phyloP scores from a whole-genome alignment of 1,284 basidiomycete species.

The Rhodofomes roseus region DNA sequence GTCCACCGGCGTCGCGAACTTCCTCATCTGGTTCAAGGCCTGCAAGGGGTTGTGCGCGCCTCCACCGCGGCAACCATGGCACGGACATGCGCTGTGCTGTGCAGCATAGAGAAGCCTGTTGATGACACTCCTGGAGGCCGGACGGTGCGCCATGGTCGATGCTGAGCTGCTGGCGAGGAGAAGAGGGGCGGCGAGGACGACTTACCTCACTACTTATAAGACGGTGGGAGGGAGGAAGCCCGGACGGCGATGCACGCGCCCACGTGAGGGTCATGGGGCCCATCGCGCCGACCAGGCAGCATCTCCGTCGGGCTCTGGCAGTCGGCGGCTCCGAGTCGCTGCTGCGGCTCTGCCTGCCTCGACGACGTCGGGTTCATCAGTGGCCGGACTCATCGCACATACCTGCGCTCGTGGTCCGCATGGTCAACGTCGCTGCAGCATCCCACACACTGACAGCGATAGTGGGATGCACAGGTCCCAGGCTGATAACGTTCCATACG shows the following conservation, averaged over 20 bases:
- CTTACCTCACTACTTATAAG: background rate
- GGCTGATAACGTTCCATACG: background rate
- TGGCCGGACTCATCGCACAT: background rate
- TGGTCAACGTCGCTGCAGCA: background rate
- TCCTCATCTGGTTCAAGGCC: conserved; percentile 60
- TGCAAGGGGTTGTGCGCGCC: conserved; percentile 39
- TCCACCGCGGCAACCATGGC: conserved; percentile 58
- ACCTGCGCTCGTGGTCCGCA: background rate
- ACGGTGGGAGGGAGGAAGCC: background rate
- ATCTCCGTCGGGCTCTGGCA: background rate
- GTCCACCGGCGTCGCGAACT: conserved; percentile 83
- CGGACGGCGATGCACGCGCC: conserved; percentile 2
- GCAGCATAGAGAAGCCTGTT: conserved; percentile 68
- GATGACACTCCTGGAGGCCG: conserved; percentile 53
- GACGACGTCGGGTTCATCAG: background rate
- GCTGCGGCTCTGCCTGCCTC: background rate
- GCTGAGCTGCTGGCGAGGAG: background rate
- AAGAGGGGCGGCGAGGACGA: background rate
- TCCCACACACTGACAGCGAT: background rate
- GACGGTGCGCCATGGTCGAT: conserved; percentile 45
- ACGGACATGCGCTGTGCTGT: conserved; percentile 72
- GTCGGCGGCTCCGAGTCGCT: background rate
- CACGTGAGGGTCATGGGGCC: conserved; percentile 5
- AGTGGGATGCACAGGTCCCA: background rate
- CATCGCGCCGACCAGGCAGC: background rate